Evolutionary conservation across 352 stramenopile genomes (phyloP).

Genomic region (Phytophthora sp.): DNA sequence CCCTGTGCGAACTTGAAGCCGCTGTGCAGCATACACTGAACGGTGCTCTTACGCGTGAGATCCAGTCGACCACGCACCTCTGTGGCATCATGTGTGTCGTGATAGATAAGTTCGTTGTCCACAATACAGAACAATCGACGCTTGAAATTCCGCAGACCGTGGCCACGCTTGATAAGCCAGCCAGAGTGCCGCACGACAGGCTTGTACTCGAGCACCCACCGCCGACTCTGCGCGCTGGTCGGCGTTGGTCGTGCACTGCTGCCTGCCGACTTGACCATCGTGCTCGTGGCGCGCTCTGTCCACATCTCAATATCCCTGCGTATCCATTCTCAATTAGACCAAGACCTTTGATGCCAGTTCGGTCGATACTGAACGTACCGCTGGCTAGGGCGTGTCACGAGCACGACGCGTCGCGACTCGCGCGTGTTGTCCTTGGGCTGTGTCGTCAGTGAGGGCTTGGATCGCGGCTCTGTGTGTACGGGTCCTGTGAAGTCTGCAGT

Average conservation of each 20-base stretch:
- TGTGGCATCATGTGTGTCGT: slow-evolving; percentile 78
- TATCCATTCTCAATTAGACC: slow-evolving; percentile 9
- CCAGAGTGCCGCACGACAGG: slow-evolving; percentile 81
- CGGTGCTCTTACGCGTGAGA: slow-evolving; percentile 63
- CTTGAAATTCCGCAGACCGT: slow-evolving; percentile 86
- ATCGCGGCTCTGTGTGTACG: slow-evolving; percentile 10
- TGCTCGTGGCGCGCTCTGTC: slow-evolving; percentile 79
- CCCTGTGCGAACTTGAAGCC: slow-evolving; percentile 80
- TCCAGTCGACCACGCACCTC: slow-evolving; percentile 82
- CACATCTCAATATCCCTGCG: slow-evolving; percentile 81
- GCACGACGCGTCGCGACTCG: slow-evolving; percentile 61
- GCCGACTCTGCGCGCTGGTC: slow-evolving; percentile 64
- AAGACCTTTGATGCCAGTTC: slow-evolving; percentile 9
- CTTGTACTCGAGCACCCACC: slow-evolving; percentile 85
- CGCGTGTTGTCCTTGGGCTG: slow-evolving; percentile 27
- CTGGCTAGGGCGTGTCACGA: slow-evolving; percentile 77
- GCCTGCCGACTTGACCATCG: slow-evolving; percentile 67
- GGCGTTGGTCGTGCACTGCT: slow-evolving; percentile 50
- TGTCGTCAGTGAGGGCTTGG: slow-evolving; percentile 2
- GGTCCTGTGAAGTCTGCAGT: slow-evolving; percentile 7
- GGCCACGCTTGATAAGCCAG: slow-evolving; percentile 87
- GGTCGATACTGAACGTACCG: slow-evolving; percentile 38
- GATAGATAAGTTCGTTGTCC: slow-evolving; percentile 86
- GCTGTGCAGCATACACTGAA: slow-evolving; percentile 74
- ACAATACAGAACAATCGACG: slow-evolving; percentile 87